A percentile compares a stretch with the other conserved stretches of the same genome.
Evolutionary conservation across 805 yeast genomes (phyloP).

Genomic region (Kuraishia ogatae): DNA sequence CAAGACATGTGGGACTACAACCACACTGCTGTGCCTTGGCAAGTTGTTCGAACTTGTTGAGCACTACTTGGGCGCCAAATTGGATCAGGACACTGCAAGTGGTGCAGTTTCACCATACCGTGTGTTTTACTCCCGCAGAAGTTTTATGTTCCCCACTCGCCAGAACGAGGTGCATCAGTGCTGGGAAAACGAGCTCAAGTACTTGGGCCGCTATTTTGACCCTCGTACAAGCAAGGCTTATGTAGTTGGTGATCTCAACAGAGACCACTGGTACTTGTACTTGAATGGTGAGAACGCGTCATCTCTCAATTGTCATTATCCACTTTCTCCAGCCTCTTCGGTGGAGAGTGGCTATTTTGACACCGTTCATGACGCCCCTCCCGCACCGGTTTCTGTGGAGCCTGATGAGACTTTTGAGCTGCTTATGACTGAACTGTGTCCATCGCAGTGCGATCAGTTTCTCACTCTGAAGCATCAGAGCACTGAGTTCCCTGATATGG

Average conservation of each 20-base stretch:
- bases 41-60: constrained; percentile 47
- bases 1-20: constrained; percentile 96
- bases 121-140: constrained; percentile 83
- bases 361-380: not conserved
- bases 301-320: constrained; percentile 6
- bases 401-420: constrained; percentile 70
- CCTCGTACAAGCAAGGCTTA: constrained; percentile 54
- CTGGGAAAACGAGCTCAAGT: constrained; percentile 76
- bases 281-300: constrained; percentile 37
- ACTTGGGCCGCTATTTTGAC: constrained; percentile 56
- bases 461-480: constrained; percentile 22
- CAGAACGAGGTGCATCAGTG: constrained; percentile 75
- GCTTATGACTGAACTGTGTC: constrained; percentile 79
- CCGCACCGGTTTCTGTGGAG: not conserved
- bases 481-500: constrained; percentile 27
- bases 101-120: constrained; percentile 35
- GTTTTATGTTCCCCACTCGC: constrained; percentile 85
- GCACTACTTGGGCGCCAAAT: constrained; percentile 20
- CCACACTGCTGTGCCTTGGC: constrained; percentile 71
- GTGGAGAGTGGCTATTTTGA: not conserved
- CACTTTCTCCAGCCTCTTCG: constrained; percentile 12
- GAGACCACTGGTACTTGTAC: constrained; percentile 89
- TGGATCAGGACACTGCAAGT: constrained; percentile 18
- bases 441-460: constrained; percentile 48
- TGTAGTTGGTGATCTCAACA: constrained; percentile 70